A percentile compares a stretch with the other conserved stretches of the same genome.
Evolutionary conservation across 768 basidiomycete species (phyloP).

Genomic region (Strobilomyces echinocephalus): DNA sequence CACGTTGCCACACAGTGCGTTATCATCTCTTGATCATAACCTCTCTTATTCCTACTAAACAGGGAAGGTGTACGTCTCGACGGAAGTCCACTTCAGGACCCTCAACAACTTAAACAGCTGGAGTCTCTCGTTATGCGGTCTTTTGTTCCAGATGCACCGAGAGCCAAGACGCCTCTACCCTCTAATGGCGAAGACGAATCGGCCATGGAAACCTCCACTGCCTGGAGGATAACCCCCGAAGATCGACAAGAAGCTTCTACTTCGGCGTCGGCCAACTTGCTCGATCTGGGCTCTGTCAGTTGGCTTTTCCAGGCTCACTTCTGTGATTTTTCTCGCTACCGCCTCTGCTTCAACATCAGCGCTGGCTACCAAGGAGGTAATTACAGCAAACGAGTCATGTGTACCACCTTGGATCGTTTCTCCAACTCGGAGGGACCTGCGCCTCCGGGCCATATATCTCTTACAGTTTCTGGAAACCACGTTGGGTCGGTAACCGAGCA

Average conservation of each 20-base stretch:
- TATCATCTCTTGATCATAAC: not conserved
- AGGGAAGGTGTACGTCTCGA: too few species aligned
- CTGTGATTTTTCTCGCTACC: not conserved
- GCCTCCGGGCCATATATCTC: not conserved
- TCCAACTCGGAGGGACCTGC: not conserved
- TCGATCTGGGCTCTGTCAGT: not conserved
- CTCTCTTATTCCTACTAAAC: too few species aligned
- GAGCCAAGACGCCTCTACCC: not conserved
- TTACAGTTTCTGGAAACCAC: not conserved
- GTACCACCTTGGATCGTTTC: not conserved
- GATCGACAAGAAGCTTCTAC: too few species aligned
- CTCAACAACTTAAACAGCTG: not conserved
- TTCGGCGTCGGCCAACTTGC: not conserved
- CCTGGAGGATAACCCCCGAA: not conserved
- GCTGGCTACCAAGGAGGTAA: not conserved
- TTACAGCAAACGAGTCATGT: not conserved
- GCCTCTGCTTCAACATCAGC: not conserved
- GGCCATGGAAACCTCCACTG: not conserved
- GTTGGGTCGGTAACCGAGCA: not conserved
- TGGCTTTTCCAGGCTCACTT: not conserved
- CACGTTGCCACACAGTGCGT: not conserved
- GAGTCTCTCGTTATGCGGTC: not conserved
- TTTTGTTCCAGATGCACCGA: not conserved
- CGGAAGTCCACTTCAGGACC: not conserved
- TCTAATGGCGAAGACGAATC: not conserved